Conservation (phyloP, 2,329 filamentous ascomycete species). For the Pseudogymnoascus sp. region DNA sequence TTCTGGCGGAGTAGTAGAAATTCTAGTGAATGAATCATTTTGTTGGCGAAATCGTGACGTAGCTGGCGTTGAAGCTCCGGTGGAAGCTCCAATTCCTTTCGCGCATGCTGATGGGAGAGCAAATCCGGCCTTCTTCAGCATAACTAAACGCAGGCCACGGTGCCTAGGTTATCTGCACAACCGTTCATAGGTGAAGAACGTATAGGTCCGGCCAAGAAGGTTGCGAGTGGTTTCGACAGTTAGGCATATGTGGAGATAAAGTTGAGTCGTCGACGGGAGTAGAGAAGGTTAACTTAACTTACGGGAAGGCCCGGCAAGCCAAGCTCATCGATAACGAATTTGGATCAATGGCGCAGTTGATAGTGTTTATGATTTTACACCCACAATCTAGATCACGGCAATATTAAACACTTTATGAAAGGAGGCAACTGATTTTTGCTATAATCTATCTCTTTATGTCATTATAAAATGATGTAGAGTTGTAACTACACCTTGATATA, state of each 20-base stretch:
- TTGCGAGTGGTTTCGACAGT: not conserved
- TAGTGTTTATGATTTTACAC: not conserved
- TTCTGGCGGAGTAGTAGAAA: constrained; percentile 11
- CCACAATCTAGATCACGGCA: not conserved
- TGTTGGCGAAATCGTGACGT: constrained; percentile 23
- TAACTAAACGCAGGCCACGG: constrained; percentile 22
- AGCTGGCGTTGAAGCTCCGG: constrained; percentile 20
- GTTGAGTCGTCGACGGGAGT: constrained; percentile 8
- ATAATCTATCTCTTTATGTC: not conserved
- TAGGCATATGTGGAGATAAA: not conserved
- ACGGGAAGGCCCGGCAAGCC: constrained; percentile 3
- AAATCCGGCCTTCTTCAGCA: constrained; percentile 38
- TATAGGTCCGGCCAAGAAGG: constrained; percentile 11
- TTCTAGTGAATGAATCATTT: constrained; percentile 13
- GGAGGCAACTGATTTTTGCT: not conserved
- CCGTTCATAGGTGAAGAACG: not conserved
- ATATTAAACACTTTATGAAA: not conserved
- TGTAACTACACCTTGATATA: not conserved
- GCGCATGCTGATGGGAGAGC: constrained; percentile 32
- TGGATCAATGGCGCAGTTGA: not conserved
- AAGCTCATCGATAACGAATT: not conserved
- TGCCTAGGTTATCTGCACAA: not conserved
- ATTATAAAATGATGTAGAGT: not conserved
- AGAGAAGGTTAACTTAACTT: constrained; percentile 9
- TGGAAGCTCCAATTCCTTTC: constrained; percentile 27